Percentiles rank a stretch among this genome's conserved stretches.
These are phyloP conservation scores for Buddleja alternifolia DNA, from an alignment of 257 asterid genomes.

Conservation along the genomic window DNA sequence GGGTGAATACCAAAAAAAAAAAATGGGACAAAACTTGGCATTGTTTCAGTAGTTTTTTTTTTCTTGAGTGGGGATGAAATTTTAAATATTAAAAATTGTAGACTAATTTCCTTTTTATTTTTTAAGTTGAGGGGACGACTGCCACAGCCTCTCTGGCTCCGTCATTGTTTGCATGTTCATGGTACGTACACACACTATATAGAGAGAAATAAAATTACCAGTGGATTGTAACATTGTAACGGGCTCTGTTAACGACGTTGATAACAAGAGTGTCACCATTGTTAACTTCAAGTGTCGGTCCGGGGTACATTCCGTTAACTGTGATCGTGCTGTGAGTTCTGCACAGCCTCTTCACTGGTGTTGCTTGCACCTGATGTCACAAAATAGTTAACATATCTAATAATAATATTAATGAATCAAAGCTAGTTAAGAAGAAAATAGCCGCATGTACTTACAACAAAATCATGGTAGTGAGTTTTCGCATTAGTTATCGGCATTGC, in stretches of 20 bases:
- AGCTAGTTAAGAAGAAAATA: too few relatives aligned
- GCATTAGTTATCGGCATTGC: constrained; percentile 49
- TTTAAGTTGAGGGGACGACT: too few relatives aligned
- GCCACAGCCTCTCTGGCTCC: too few relatives aligned
- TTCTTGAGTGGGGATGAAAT: too few relatives aligned
- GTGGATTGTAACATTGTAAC: constrained; percentile 80
- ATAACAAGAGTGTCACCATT: constrained; percentile 74
- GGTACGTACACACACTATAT: neutral
- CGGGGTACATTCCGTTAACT: constrained; percentile 83
- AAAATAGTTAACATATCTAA: neutral
- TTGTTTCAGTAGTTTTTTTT: too few relatives aligned
- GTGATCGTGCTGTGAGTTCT: constrained; percentile 59
- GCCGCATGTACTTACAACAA: constrained; percentile 71
- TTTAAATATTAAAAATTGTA: too few relatives aligned
- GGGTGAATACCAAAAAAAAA: too few relatives aligned
- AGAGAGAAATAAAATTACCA: constrained; percentile 46
- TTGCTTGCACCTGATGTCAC: constrained; percentile 68
- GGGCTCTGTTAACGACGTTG: constrained; percentile 73
- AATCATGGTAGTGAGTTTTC: constrained; percentile 63
- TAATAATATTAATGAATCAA: too few relatives aligned
- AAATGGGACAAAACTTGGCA: too few relatives aligned
- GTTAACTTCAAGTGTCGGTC: constrained; percentile 82
- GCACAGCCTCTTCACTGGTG: constrained; percentile 92
- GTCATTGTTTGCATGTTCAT: too few relatives aligned
- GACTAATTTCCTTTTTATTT: too few relatives aligned